Conservation (phyloP, 2,329 filamentous ascomycete genomes). For the Aspergillus jensenii region DNA sequence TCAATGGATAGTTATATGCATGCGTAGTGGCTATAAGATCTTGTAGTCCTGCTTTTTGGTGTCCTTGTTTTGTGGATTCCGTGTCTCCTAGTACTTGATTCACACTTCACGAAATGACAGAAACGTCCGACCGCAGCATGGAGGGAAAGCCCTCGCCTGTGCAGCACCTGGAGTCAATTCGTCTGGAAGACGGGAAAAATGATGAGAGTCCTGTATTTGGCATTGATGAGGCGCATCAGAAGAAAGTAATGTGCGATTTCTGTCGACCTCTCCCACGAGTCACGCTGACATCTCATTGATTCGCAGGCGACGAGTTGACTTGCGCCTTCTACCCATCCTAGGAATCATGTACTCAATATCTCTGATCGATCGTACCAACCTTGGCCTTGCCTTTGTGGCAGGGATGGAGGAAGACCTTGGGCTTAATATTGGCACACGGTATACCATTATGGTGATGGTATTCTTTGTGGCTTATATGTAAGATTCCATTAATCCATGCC, state of each 20-base stretch:
- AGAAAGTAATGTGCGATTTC: conserved; percentile 12
- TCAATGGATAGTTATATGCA: not conserved
- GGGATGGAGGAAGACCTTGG: conserved; percentile 28
- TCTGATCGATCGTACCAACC: conserved; percentile 40
- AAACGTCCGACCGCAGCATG: not conserved
- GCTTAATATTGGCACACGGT: conserved; percentile 25
- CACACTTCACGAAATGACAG: not conserved
- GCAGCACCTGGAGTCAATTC: conserved; percentile 12
- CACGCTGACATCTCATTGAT: not conserved
- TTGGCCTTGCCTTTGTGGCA: conserved; percentile 32
- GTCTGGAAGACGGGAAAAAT: conserved; percentile 3
- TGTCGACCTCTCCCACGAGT: not conserved
- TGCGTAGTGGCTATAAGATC: not conserved
- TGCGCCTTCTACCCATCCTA: conserved; percentile 41
- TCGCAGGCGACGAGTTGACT: conserved; percentile 25
- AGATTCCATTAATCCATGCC: not conserved
- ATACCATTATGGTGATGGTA: conserved; percentile 28
- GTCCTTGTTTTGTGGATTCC: not conserved
- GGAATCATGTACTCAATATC: conserved; percentile 41
- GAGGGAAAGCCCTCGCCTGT: conserved; percentile 5
- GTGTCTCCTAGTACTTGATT: not conserved
- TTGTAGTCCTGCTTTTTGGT: not conserved
- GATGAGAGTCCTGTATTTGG: conserved; percentile 5
- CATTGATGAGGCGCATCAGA: conserved; percentile 17
- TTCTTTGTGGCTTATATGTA: conserved; percentile 30